Conservation (phyloP, 768 basidiomycete genomes). For the Xerocomus brunneocitrinus region DNA sequence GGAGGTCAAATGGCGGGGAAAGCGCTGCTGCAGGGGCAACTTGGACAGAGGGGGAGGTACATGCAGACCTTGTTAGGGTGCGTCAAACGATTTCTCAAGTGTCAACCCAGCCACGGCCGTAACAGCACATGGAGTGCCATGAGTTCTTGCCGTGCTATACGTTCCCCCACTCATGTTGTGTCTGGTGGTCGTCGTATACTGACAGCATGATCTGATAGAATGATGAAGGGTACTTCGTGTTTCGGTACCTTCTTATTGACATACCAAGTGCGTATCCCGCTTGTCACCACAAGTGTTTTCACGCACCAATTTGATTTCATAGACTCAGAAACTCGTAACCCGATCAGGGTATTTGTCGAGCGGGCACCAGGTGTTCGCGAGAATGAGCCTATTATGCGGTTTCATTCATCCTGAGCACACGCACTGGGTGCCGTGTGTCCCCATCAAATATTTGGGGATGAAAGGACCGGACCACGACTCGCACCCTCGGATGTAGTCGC, state of each 20-base stretch:
- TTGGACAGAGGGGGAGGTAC: constrained; percentile 76
- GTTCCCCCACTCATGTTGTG: constrained; percentile 3
- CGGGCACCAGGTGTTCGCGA: constrained; percentile 61
- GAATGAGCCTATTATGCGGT: constrained; percentile 66
- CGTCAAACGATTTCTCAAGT: constrained; percentile 21
- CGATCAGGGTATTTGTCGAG: constrained; percentile 68
- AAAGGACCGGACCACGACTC: constrained; percentile 9
- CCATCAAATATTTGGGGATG: constrained; percentile 8
- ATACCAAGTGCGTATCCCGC: constrained; percentile 59
- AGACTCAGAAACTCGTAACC: constrained; percentile 62
- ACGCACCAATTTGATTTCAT: constrained; percentile 11
- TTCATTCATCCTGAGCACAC: constrained; percentile 40
- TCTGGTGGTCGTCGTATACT: constrained; percentile 2
- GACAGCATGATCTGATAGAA: constrained; percentile 43
- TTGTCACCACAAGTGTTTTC: constrained; percentile 16
- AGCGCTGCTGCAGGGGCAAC: constrained; percentile 36
- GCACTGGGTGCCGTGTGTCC: constrained; percentile 6
- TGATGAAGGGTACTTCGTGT: constrained; percentile 70
- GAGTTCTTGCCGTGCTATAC: constrained; percentile 1
- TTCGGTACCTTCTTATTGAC: constrained; percentile 74
- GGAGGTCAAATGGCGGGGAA: constrained; percentile 32
- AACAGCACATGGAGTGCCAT: not conserved
- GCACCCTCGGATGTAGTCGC: constrained; percentile 12
- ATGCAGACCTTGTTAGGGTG: constrained; percentile 74
- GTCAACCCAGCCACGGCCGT: not conserved